Base-by-base conservation (phyloP, 495 filamentous ascomycete genomes). In the Cairneyella variabilis region DNA sequence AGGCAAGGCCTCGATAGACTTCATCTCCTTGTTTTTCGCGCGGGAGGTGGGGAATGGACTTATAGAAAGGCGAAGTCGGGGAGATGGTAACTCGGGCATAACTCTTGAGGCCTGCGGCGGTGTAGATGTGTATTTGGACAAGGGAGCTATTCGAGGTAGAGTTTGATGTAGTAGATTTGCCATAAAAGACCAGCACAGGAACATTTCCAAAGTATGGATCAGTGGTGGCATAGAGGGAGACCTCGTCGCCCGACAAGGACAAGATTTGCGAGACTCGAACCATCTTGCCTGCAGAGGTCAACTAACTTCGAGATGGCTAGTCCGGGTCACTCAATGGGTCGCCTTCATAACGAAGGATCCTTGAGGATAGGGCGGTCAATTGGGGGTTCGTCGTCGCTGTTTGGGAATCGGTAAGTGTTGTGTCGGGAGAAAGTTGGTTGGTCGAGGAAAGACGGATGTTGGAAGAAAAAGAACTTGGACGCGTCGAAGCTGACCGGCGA, bases 21-120 rank as follows among this genome's bases (percentile, higher is more conserved):
- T 95, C 91, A 66, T 96, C 89, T 36, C 91, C 92, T 74, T 97
- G 93, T 67, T 88, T 88, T 62, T 95, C 91, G 51, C 88, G 83
- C 20, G 95, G 89, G n/a, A 99, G 78, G 64, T 95, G 83, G 64
- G 86, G 85, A 64, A 98, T 91, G 26, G 90, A 91, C 52, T 83
- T 82, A 66, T 97, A 98, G 55, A 95, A 83, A n/a, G 93, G 84
- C n/a, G 92, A 95, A 51, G 84, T 91, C 20, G 91, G 92, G 20
- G 93, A 93, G 48, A 97, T 83, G 11, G 89, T 92, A 57, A 98
- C 81, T 59, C 93, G 89, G 54, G 88, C 83, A 66, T 90, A 97
- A 48, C 85, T 89, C 56, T 87, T 83, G 51, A 92, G 85, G 45
- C 93, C 93, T 40, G 89, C 92, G 2, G 89, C 81, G 48, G 86